Evolutionary conservation across 2,329 filamentous ascomycete species (phyloP).

Genomic region (Botryotinia narcissicola): DNA sequence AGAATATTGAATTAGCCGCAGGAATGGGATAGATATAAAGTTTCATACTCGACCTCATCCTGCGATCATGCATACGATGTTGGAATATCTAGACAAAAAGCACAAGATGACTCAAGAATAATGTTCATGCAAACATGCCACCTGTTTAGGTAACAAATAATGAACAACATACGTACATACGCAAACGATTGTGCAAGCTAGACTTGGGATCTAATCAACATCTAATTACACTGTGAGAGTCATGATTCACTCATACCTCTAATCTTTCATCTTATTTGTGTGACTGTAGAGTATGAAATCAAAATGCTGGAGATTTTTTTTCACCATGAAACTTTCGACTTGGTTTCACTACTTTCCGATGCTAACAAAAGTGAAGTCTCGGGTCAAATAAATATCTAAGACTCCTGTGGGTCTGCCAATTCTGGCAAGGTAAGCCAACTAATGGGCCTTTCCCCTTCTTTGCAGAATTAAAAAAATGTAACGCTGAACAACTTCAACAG

Average conservation of each 20-base stretch:
- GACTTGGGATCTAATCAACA: neutral
- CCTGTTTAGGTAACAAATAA: neutral
- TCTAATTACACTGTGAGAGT: neutral
- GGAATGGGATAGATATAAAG: too few relatives aligned
- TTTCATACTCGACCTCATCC: neutral
- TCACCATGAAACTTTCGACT: fast-evolving
- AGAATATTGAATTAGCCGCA: neutral
- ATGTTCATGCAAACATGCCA: neutral
- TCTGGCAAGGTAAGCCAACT: fast-evolving
- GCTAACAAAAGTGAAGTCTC: neutral
- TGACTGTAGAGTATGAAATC: neutral
- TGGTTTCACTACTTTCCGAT: neutral
- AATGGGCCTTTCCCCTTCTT: neutral
- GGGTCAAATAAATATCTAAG: neutral
- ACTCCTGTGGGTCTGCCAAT: neutral
- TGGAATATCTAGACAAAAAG: fast-evolving
- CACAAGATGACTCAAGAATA: neutral
- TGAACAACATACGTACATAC: neutral
- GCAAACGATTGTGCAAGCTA: neutral
- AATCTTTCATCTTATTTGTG: neutral
- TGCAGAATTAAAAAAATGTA: neutral
- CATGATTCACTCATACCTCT: neutral
- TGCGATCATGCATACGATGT: too few relatives aligned
- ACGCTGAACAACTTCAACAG: neutral
- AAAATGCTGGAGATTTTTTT: neutral